Evolutionary conservation across 805 yeast genomes (phyloP), one percentile per base, ranked within the genome.

Genomic region (Grigorovia yakushimaensis): DNA sequence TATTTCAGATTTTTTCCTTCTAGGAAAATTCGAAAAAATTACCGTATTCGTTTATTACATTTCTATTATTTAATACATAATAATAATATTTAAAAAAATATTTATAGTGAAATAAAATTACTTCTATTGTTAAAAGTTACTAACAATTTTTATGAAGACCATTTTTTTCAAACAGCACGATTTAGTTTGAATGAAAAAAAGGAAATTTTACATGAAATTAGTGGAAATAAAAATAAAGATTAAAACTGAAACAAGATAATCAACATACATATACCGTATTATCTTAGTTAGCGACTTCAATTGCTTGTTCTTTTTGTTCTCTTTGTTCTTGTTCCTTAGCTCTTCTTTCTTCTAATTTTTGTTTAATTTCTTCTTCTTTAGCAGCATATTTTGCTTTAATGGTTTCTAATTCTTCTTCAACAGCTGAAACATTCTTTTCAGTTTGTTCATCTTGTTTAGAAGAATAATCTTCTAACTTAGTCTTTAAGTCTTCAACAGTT

Each of bases 361-460:
- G 46, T 48, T 60, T 64, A 37, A 64, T 55, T 47, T 63, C 52
- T 46, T 58, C 76, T 52, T 73, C 81, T 51, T 69, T 73, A 52
- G 62, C 67, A 39, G 71, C 73, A 52, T 67, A 77, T 44, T 69
- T 72, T 46, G 74, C 76, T 60, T 82, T 82, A 51, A 86, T 68
- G 61, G 81, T 74, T 51, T 82, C 83, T 54, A 87, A 76, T 66
- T 83, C 83, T 48, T 81, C 82, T 70, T 87, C 81, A 44, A 93
- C 95, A 54, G 75, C 75, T 58, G 76, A 85, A 54, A 84, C 73
- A 65, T 84, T 83, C 66, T 78, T 77, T 64, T 80, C 76, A 50
- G 97, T 87, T 61, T 81, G 85, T 48, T 80, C 85, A 50, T 82
- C 89, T 72, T 88, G 95, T 68, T 81, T 80, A 44, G 74, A 73